Base-by-base conservation (phyloP, 331 rosid genomes). In the Quercus tomentella region DNA sequence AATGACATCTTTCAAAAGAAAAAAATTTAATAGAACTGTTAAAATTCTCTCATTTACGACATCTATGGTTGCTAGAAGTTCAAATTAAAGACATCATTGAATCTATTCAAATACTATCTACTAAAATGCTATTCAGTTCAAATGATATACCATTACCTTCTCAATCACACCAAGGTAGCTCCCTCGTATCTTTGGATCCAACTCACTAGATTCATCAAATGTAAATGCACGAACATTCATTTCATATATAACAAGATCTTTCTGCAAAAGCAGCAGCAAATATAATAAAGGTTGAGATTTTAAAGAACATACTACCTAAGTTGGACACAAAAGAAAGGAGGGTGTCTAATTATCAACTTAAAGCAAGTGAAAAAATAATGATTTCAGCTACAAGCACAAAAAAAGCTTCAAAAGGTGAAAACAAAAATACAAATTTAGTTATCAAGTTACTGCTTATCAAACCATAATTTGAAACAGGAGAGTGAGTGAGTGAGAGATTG, bases 161-260 rank as follows among this genome's bases (percentile, higher is more conserved):
- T 95, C 97, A 80, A 95, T 89, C 71, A 95, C 83, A 80, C 99
- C 99, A 80, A 93, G 91, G 83, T 90, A 95, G 89, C 96, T 95
- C 15, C 99, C 99, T 72, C 90, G 89, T 73, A 88, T 83, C 55
- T 82, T 82, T 78, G 83, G 78, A 79, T 87, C 89, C 84, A 95
- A 67, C 76, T 86, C 90, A 83, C 98, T 93, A 82, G 99, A 95
- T 82, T 91, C 93, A 86, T 89, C 94, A 49, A 65, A 85, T 61
- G 99, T 95, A 89, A 90, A 93, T 77, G 94, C 97, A 33, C 97
- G 97, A 55, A 95, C 89, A 84, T 88, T 95, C 99, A 95, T 95
- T 88, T 95, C 99, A 58, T 95, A 95, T 71, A 95, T 86, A 77
- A 93, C 94, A 88, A 95, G 96, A 89, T 95, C 93, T 74, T 93